These are phyloP conservation scores for Kwoniella dendrophila DNA, from an alignment of 768 basidiomycete genomes.

Conservation along the genomic window DNA sequence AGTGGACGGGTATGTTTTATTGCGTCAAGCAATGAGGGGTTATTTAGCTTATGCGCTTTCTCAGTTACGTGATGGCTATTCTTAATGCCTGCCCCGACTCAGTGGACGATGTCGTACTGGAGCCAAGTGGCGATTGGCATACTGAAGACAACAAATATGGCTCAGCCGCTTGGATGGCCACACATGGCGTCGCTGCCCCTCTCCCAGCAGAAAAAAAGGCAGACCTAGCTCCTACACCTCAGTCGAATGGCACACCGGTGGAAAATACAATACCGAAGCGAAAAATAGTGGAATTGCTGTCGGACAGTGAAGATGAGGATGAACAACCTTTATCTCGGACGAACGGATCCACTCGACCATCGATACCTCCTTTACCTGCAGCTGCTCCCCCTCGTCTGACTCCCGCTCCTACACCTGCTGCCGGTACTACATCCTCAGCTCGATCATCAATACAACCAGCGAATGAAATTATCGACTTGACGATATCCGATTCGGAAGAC, in stretches of 20 bases:
- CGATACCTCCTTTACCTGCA: slow-evolving; percentile 1
- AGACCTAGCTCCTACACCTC: slow-evolving; percentile 12
- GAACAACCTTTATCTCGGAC: slow-evolving; percentile 14
- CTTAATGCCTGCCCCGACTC: slow-evolving; percentile 72
- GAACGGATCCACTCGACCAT: slow-evolving; percentile 17
- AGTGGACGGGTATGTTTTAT: slow-evolving; percentile 69
- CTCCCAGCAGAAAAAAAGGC: slow-evolving; percentile 7
- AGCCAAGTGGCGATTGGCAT: slow-evolving; percentile 95
- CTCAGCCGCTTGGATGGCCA: slow-evolving; percentile 67
- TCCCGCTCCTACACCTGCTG: slow-evolving; percentile 5
- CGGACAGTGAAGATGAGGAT: slow-evolving; percentile 40
- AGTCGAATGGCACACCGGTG: slow-evolving; percentile 16
- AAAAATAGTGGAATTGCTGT: slow-evolving; percentile 40
- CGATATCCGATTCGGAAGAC: slow-evolving; percentile 35
- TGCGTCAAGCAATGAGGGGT: background rate
- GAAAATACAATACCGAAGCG: slow-evolving; percentile 24
- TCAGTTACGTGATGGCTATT: slow-evolving; percentile 85
- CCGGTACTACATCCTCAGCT: slow-evolving; percentile 13
- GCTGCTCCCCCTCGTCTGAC: slow-evolving; percentile 1
- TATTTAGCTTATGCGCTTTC: background rate
- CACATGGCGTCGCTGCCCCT: slow-evolving; percentile 17
- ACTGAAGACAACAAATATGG: slow-evolving; percentile 83
- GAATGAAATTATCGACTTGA: slow-evolving; percentile 40
- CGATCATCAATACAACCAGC: slow-evolving; percentile 18
- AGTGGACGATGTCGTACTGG: slow-evolving; percentile 89